Conservation (phyloP, 2,329 filamentous ascomycete species). For the Bipolaris bicolor region DNA sequence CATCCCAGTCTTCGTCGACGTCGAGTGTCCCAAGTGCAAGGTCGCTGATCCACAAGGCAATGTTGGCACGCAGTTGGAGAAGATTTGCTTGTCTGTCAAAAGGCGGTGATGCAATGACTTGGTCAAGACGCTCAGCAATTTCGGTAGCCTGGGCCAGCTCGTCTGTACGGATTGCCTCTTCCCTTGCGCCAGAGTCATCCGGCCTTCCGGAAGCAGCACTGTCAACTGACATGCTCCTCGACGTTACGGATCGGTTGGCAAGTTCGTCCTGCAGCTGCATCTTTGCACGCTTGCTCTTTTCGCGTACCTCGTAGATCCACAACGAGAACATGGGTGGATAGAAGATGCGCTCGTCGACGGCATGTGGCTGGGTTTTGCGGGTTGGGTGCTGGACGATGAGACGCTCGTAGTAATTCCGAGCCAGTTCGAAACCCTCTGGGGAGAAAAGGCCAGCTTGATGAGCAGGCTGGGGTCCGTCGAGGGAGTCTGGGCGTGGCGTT, state of each 20-base stretch:
- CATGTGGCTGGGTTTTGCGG: conserved; percentile 69
- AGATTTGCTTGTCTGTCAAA: conserved; percentile 72
- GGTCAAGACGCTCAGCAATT: conserved; percentile 73
- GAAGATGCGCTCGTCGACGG: conserved; percentile 73
- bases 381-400: conserved; percentile 72
- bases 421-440: conserved; percentile 60
- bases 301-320: conserved; percentile 77
- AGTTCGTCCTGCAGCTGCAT: conserved; percentile 10
- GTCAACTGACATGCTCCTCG: conserved; percentile 23
- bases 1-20: conserved; percentile 25
- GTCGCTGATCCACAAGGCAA: conserved; percentile 77
- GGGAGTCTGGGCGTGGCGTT: neutral
- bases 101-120: conserved; percentile 70
- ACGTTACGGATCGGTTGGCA: conserved; percentile 6
- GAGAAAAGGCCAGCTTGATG: conserved; percentile 31
- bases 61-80: conserved; percentile 73
- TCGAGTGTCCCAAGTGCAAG: conserved; percentile 55
- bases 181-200: conserved; percentile 18
- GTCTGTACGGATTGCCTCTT: conserved; percentile 52
- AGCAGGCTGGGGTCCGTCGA: neutral
- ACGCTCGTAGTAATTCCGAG: conserved; percentile 74
- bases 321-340: conserved; percentile 80
- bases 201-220: conserved; percentile 6
- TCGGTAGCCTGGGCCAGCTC: conserved; percentile 66
- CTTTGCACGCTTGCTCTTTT: conserved; percentile 59